Evolutionary conservation across 1,139 yeast genomes (phyloP).

Genomic region (Barnettozyma hawaiiensis): DNA sequence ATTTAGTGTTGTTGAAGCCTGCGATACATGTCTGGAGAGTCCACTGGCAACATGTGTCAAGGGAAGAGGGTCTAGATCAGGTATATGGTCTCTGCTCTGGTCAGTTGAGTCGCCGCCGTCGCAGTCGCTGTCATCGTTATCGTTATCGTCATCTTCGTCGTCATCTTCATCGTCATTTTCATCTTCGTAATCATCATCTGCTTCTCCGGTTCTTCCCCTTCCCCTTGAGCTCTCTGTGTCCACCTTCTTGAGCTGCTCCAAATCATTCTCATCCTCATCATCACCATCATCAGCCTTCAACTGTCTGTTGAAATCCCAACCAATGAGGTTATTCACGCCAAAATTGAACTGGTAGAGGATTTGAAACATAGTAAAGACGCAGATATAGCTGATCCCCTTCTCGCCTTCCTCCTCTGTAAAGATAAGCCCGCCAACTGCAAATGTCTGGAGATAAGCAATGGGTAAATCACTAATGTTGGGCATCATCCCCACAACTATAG

Average conservation of each 20-base stretch:
- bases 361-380: constrained; percentile 72
- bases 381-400: constrained; percentile 81
- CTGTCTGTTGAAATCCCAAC: constrained; percentile 49
- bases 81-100: not conserved
- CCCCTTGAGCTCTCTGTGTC: not conserved
- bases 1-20: constrained; percentile 1
- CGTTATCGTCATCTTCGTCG: no score
- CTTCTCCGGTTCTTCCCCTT: not conserved
- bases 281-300: constrained; percentile 7
- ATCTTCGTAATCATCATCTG: not conserved
- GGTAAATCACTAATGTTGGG: constrained; percentile 82
- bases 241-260: not conserved
- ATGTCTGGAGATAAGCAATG: constrained; percentile 81
- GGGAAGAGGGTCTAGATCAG: constrained; percentile 4
- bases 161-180: not conserved
- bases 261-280: no score
- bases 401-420: constrained; percentile 57
- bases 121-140: no score
- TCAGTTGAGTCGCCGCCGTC: not conserved
- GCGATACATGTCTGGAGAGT: constrained; percentile 2
- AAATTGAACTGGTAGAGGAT: constrained; percentile 66
- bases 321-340: constrained; percentile 70
- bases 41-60: constrained; percentile 2
- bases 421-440: constrained; percentile 54
- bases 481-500: constrained; percentile 72